Evolutionary conservation across 257 asterid genomes (phyloP).

Genomic region (Oldenlandia corymbosa): DNA sequence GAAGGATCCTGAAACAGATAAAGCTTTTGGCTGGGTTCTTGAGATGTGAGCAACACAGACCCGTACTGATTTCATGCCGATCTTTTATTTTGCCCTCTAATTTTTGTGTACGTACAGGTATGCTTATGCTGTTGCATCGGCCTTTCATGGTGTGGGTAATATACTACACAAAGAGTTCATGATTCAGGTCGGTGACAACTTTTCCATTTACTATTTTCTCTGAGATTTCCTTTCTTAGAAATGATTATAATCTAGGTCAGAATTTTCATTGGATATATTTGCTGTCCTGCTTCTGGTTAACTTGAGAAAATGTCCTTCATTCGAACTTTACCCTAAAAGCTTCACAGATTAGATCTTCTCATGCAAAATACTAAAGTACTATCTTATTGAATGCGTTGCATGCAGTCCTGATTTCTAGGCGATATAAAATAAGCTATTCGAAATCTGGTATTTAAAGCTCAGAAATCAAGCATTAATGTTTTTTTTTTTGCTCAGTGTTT

Average conservation of each 20-base stretch:
- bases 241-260: background rate
- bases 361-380: background rate
- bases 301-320: background rate
- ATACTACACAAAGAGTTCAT: slow-evolving; percentile 82
- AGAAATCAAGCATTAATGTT: background rate
- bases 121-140: slow-evolving; percentile 88
- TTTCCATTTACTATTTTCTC: too few species aligned
- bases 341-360: background rate
- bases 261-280: background rate
- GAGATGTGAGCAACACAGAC: slow-evolving; percentile 61
- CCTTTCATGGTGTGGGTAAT: slow-evolving; percentile 75
- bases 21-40: slow-evolving; percentile 97
- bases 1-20: slow-evolving; percentile 89
- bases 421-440: background rate
- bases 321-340: background rate
- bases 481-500: too few species aligned
- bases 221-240: background rate
- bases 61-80: slow-evolving; percentile 3
- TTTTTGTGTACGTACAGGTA: slow-evolving; percentile 51
- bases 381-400: background rate
- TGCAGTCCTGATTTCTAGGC: background rate
- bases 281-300: too few species aligned
- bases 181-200: slow-evolving; percentile 64
- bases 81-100: background rate
- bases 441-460: background rate